These are phyloP conservation scores for Rhynchospora tenuis DNA, from an alignment of 176 grass and related monocot species.

Conservation along the genomic window DNA sequence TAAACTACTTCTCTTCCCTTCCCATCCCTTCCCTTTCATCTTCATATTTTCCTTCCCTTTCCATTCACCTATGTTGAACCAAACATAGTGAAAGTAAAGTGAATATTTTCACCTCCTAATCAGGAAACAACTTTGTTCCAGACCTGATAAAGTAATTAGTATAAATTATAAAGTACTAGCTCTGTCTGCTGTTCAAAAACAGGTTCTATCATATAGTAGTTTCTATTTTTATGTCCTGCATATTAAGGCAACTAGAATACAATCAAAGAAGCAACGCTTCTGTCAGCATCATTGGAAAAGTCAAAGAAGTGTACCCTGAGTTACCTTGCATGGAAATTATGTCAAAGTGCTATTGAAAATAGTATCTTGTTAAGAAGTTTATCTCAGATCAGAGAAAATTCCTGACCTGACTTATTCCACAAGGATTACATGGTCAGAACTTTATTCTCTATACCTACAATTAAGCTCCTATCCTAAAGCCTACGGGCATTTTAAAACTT, in stretches of 20 bases:
- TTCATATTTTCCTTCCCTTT: too few species aligned
- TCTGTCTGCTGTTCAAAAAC: background rate
- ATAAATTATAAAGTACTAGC: background rate
- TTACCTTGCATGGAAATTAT: slow-evolving; percentile 15
- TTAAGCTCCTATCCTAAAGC: background rate
- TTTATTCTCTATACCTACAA: background rate
- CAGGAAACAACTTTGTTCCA: background rate
- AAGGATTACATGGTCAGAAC: background rate
- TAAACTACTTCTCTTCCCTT: too few species aligned
- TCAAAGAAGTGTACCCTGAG: slow-evolving; percentile 22
- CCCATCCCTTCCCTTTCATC: too few species aligned
- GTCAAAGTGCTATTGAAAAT: background rate
- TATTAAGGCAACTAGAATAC: background rate
- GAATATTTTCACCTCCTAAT: background rate
- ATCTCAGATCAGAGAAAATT: slow-evolving; percentile 6
- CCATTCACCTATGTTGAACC: too few species aligned
- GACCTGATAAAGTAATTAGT: background rate
- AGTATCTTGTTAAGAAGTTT: slow-evolving; percentile 1
- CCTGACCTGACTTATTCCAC: slow-evolving; percentile 7
- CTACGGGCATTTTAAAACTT: too few species aligned
- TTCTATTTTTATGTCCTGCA: background rate
- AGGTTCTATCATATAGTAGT: background rate
- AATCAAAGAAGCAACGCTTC: slow-evolving; percentile 1
- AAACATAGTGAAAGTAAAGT: background rate
- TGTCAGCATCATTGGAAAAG: slow-evolving; percentile 14